Percentiles rank a stretch among this genome's conserved stretches.
Evolutionary conservation across 345 rosid genomes (phyloP).

Genomic region (Punica granatum): DNA sequence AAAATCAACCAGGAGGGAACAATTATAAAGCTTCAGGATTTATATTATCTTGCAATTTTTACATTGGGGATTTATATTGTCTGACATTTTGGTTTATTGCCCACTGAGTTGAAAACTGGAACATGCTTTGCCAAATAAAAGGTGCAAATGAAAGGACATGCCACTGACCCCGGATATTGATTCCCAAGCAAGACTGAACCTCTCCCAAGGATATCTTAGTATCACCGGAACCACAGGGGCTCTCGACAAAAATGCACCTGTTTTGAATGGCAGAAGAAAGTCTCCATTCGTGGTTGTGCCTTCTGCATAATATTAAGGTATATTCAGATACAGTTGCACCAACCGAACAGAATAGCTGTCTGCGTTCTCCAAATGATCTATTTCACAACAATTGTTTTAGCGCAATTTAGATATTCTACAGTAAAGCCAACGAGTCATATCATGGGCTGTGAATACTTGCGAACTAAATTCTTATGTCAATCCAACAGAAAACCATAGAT

Average conservation of each 20-base stretch:
- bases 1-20: neutral
- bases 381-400: neutral
- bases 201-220: constrained; percentile 63
- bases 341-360: neutral
- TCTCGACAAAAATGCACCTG: constrained; percentile 88
- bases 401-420: neutral
- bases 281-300: constrained; percentile 98
- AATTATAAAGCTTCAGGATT: neutral
- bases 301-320: constrained; percentile 38
- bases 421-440: neutral
- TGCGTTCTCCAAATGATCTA: neutral
- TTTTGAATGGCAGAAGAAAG: constrained; percentile 84
- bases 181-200: constrained; percentile 96
- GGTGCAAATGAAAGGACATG: neutral
- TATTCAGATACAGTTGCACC: neutral
- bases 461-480: neutral
- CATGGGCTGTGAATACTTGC: neutral
- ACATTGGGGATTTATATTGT: neutral
- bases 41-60: neutral
- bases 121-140: neutral
- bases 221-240: constrained; percentile 84
- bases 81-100: neutral
- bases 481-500: neutral
- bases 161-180: constrained; percentile 81
- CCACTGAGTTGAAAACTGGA: neutral